These are phyloP conservation scores for Trichomonas vaginalis DNA, from an alignment of 208 protist species.

Conservation along the genomic window DNA sequence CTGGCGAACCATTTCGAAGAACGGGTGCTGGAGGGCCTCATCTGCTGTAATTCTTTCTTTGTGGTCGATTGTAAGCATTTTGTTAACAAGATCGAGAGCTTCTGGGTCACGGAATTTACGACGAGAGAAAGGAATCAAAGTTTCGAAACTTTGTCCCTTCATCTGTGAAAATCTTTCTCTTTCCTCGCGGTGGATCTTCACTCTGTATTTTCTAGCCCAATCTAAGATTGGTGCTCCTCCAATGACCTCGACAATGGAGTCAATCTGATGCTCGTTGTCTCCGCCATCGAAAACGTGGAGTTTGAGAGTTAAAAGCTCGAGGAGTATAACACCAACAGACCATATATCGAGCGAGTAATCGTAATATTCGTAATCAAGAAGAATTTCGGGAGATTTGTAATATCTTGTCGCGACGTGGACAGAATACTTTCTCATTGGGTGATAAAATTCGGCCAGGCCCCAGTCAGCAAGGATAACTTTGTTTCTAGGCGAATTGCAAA, in stretches of 20 bases:
- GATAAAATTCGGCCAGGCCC: conserved; percentile 35
- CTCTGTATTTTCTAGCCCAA: background rate
- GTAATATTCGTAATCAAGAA: conserved; percentile 26
- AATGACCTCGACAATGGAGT: background rate
- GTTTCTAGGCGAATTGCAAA: background rate
- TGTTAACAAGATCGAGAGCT: conserved; percentile 24
- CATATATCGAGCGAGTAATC: conserved; percentile 36
- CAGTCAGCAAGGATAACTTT: conserved; percentile 19
- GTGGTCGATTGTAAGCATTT: conserved; percentile 16
- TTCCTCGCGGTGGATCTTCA: background rate
- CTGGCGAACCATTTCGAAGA: background rate
- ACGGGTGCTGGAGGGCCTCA: conserved; percentile 19
- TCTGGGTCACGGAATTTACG: background rate
- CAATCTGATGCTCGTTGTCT: conserved; percentile 25
- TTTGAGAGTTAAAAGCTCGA: conserved; percentile 29
- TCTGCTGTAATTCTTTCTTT: conserved; percentile 14
- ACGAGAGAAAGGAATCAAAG: background rate
- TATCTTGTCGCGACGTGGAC: conserved; percentile 29
- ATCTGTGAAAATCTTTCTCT: background rate
- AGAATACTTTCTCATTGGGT: conserved; percentile 29
- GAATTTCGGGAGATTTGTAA: conserved; percentile 31
- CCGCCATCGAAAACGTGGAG: conserved; percentile 27
- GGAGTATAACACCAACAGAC: conserved; percentile 25
- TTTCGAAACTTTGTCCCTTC: background rate
- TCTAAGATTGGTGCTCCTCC: background rate